phyloP scores from a whole-genome alignment of 1,284 basidiomycete genomes.

The Heterobasidion occidentale region DNA sequence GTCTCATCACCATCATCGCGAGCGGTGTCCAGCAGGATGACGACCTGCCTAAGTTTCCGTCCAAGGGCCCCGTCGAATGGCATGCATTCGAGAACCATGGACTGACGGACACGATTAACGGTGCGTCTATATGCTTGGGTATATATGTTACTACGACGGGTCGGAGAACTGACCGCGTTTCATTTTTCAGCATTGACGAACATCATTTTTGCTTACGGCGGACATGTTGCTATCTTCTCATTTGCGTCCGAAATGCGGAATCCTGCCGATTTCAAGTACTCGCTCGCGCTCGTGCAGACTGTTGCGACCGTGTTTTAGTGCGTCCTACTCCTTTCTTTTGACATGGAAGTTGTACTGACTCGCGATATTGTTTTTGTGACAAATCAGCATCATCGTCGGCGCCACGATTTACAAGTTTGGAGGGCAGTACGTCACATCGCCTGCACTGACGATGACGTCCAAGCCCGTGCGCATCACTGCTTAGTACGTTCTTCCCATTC shows the following conservation, averaged over 20 bases:
- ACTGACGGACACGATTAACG: slow-evolving; percentile 3
- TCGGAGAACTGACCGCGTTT: background rate
- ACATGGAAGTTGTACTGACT: background rate
- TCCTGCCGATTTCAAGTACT: slow-evolving; percentile 7
- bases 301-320: slow-evolving; percentile 6
- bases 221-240: slow-evolving; percentile 8
- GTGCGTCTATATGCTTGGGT: background rate
- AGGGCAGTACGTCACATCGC: slow-evolving; percentile 6
- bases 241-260: slow-evolving; percentile 6
- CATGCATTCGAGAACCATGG: slow-evolving; percentile 7
- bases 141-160: background rate
- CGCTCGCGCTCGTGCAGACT: slow-evolving; percentile 6
- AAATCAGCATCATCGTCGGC: slow-evolving; percentile 1
- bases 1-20: slow-evolving; percentile 6
- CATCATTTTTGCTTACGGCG: slow-evolving; percentile 7
- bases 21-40: background rate
- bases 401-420: slow-evolving; percentile 4
- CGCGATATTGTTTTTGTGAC: background rate
- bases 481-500: background rate
- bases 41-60: slow-evolving; percentile 1
- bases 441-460: slow-evolving; percentile 5
- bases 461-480: slow-evolving; percentile 6
- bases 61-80: slow-evolving; percentile 3
- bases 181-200: slow-evolving; percentile 1
- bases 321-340: background rate